Base-by-base conservation (phyloP, 371 early-diverging fungal species). In the Phascolomyces articulosus region DNA sequence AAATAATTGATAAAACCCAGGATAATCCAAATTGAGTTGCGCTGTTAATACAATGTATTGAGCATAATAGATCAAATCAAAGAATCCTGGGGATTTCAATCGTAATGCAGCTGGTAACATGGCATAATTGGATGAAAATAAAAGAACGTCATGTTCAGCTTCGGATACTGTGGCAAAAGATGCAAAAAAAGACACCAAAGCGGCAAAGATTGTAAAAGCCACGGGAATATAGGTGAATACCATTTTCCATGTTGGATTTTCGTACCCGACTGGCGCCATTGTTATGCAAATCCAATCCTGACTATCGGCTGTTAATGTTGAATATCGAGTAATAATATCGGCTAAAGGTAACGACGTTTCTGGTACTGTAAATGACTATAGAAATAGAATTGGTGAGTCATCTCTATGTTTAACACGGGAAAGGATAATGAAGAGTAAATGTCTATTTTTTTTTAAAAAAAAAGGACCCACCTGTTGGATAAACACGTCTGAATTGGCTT, bases 21-120 rank as follows among this genome's bases (percentile, higher is more conserved):
- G 87, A 58, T 86, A 86, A 55, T 74, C 69, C 48, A 86, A 53
- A 24, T 76, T 80, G 58, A 86, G 77, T 51, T 75, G 80, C 1
- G 84, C 84, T 1, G 75, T 72, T 40, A 72, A 70, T 13, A 82
- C 75, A 55, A 86, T 80, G 49, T 85, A 86, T 58, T 86, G 87
- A 1, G 80, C 73, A 56, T 86, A 83, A 56, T 72, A 78, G 23
- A 86, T 64, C 21, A 86, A 51, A 61, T 86, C 87, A 55, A 84
- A 81, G 51, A 86, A 75, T 1, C 85, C 85, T 13, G 87, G 87
- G 1, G 84, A 80, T 56, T 82, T 82, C 16, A 86, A 67, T n/a
- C 76, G 75, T 49, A 85, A 64, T 0, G 77, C 63, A n/a, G 80
- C 83, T 18, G 85, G 72, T 18, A 75, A 62, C 51, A 82, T 74